Evolutionary conservation across 495 filamentous ascomycete genomes (phyloP).

Genomic region (Filosporella fistucella): DNA sequence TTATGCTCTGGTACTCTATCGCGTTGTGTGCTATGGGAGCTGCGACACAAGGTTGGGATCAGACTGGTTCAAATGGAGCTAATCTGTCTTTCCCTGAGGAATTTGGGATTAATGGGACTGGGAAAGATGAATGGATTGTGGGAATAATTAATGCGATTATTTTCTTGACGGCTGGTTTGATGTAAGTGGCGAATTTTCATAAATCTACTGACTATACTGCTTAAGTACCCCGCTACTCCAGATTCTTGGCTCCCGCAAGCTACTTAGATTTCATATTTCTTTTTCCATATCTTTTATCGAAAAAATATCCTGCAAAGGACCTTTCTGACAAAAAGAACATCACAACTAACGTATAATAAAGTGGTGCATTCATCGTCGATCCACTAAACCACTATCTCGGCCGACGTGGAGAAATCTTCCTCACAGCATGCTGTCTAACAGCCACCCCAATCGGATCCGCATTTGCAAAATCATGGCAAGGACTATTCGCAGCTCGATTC

Average conservation of each 20-base stretch:
- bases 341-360: no score
- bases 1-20: conserved; percentile 52
- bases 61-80: conserved; percentile 23
- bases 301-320: no score
- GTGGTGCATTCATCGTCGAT: no score
- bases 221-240: no score
- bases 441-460: conserved; percentile 56
- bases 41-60: conserved; percentile 70
- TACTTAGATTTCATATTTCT: no score
- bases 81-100: conserved; percentile 18
- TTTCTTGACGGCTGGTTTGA: conserved; percentile 42
- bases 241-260: no score
- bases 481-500: conserved; percentile 59
- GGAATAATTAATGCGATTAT: conserved; percentile 54
- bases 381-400: conserved; percentile 62
- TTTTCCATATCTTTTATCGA: no score
- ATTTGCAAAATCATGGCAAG: conserved; percentile 54
- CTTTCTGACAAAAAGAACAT: no score
- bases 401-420: conserved; percentile 64
- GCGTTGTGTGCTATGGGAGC: conserved; percentile 66
- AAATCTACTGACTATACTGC: no score
- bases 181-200: no score
- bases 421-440: conserved; percentile 37
- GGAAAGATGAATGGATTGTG: conserved; percentile 48
- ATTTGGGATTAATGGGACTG: conserved; percentile 23